phyloP scores from a whole-genome alignment of 108 stramenopile species.

The Pseudonitzschia multistriata region DNA sequence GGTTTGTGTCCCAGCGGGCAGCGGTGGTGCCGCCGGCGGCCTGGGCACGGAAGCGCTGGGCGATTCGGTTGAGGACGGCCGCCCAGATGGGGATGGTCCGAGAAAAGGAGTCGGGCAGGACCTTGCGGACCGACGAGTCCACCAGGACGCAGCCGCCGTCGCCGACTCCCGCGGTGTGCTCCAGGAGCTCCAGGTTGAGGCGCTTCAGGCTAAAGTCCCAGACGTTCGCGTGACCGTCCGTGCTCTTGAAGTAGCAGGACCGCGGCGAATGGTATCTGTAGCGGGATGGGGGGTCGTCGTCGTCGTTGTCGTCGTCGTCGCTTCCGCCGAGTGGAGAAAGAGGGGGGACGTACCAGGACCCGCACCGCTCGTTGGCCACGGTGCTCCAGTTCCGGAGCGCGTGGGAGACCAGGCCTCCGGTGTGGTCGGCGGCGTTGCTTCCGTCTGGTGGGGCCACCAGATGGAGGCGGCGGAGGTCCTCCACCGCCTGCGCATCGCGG shows the following conservation, averaged over 20 bases:
- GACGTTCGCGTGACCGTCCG: conserved; percentile 66
- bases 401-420: conserved; percentile 24
- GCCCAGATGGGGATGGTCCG: conserved; percentile 82
- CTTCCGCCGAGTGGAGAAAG: neutral
- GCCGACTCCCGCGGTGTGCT: conserved; percentile 12
- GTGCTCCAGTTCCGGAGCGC: conserved; percentile 1
- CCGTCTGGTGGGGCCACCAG: neutral
- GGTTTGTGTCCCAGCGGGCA: conserved; percentile 39
- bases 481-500: conserved; percentile 26
- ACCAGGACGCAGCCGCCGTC: conserved; percentile 45
- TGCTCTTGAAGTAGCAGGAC: conserved; percentile 71
- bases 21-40: neutral
- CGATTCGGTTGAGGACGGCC: conserved; percentile 62
- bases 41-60: conserved; percentile 35
- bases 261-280: neutral
- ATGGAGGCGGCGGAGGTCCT: neutral
- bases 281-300: neutral
- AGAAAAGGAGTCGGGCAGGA: conserved; percentile 67
- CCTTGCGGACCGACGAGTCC: conserved; percentile 65
- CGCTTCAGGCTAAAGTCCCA: conserved; percentile 62
- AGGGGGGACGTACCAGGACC: conserved; percentile 59
- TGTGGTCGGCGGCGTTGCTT: neutral
- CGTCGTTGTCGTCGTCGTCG: neutral
- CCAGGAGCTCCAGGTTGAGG: conserved; percentile 57
- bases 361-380: conserved; percentile 62